Base-by-base conservation (phyloP, 768 basidiomycete species). In the Suillus lakei region DNA sequence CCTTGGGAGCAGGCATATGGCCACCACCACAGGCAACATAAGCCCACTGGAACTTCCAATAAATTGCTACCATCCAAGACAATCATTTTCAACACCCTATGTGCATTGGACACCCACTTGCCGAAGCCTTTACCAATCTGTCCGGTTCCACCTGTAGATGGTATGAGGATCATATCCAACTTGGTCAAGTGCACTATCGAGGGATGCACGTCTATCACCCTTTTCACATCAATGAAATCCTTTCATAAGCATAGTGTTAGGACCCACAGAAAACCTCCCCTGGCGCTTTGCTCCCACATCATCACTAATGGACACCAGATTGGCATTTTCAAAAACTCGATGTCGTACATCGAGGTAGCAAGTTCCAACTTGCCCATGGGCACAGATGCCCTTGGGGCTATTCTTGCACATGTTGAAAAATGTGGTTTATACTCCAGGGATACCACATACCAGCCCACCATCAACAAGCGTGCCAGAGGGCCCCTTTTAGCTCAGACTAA, bases 401-500 rank as follows among this genome's bases (percentile, higher is more conserved):
- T 44, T 26, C 53, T 55, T 36, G 2, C 53, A 15, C 53, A 55
- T 3, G 4, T 36, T 10, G 53, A 55, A 5, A 3, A 30, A 30
- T 30, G 28, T 5, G 23, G 53, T 12, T 26, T 55, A 21, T 30
- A 55, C 34, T 36, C 16, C 16, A 55, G 34, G 21, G 28, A 28
- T 13, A 36, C 34, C 4, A 55, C 16, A 16, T 54, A 54, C 30
- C 16, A 64, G 28, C 38, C 26, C 8, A 39, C 46, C 0, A 15
- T 10, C 12, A 53, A 65, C 50, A 26, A n/a, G 30, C 26, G 64
- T 2, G 30, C 48, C 30, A 65, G 59, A 10, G 64, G 60, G n/a
- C 36, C 60, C 4, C 32, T 65, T 18, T 65, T 65, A 32, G 51
- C 64, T 36, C 64, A 60, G 36, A 34, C 59, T 5, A 39, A 39